Conservation (phyloP, 176 grass and related monocot species). For the Aegilops sharonensis region DNA sequence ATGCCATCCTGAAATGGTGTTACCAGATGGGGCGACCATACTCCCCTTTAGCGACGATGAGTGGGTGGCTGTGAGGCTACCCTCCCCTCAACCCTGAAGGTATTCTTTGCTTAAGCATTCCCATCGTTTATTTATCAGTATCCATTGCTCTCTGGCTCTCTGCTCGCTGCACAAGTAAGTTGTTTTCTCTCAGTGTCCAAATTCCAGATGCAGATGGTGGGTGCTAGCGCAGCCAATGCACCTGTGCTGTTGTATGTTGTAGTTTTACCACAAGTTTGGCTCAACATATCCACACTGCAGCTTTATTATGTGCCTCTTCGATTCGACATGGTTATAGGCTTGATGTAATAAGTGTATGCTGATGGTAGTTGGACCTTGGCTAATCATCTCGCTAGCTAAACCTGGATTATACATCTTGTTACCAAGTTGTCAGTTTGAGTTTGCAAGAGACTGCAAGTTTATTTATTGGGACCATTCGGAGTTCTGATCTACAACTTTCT, state of each 20-base stretch:
- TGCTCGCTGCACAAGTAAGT: neutral
- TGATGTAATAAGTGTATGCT: neutral
- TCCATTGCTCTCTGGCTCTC: neutral
- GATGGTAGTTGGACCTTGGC: neutral
- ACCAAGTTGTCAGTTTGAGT: neutral
- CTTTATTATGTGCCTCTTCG: neutral
- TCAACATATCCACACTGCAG: neutral
- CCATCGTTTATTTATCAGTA: neutral
- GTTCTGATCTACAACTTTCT: neutral
- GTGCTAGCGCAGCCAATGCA: neutral
- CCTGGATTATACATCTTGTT: neutral
- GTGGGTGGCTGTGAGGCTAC: constrained; percentile 62
- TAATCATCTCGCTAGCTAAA: neutral
- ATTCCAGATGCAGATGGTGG: constrained; percentile 8
- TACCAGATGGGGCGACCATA: constrained; percentile 43
- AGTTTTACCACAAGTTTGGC: neutral
- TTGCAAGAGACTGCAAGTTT: neutral
- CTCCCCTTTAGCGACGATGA: constrained; percentile 55
- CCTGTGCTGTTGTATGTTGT: neutral
- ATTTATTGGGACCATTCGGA: neutral
- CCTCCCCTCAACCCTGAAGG: constrained; percentile 39
- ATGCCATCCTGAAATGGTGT: constrained; percentile 16
- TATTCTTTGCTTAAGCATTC: constrained; percentile 8
- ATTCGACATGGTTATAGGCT: neutral
- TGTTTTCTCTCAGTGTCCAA: neutral